Evolutionary conservation across 169 alveolate genomes (phyloP), one percentile per base, ranked within the genome.

Genomic region (Cryptosporidium felis): DNA sequence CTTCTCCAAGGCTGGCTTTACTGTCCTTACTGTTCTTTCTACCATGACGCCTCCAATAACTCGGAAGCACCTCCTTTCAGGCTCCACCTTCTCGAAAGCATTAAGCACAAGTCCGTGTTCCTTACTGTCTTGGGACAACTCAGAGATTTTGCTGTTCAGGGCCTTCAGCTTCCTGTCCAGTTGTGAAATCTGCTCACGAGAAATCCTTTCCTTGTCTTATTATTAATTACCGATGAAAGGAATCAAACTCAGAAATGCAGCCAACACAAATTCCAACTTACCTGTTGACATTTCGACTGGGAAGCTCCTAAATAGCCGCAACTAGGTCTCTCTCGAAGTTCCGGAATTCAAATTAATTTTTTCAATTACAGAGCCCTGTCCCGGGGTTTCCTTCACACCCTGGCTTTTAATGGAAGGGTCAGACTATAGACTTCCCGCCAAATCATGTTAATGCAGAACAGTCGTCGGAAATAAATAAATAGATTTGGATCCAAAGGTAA

Each of bases 11-110:
- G 94, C 96, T 18, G 98, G 98, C 60, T 89, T 92, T 36, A 95
- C 94, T 26, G 95, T 97, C 10, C 90, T 94, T 9, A 95, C 98
- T 1, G 94, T 92, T 28, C 95, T 92, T 81, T 95, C 97, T 10
- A 95, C 96, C 74, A 96, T 91, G 16, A 95, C 96, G 23, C 94
- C 95, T 9, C 98, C 97, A 47, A 94, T 91, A 80, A 94, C 93
- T 80, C 97, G 91, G 61, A 91, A 95, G 63, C 97, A 95, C 62
- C 96, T 67, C 45, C 98, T 88, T 42, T 93, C 94, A 5, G 92
- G 89, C 9, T 94, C 94, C 18, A 93, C 91, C 79, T 92, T 90
- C 53, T 85, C 92, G 56, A 92, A 85, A 21, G 95, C 96, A 65
- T 95, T 93, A 45, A 95, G 79, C 28, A 95, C 98, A 44, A 95